These are phyloP conservation scores for Penicillium crystallinum DNA, from an alignment of 495 filamentous ascomycete species.

Conservation along the genomic window DNA sequence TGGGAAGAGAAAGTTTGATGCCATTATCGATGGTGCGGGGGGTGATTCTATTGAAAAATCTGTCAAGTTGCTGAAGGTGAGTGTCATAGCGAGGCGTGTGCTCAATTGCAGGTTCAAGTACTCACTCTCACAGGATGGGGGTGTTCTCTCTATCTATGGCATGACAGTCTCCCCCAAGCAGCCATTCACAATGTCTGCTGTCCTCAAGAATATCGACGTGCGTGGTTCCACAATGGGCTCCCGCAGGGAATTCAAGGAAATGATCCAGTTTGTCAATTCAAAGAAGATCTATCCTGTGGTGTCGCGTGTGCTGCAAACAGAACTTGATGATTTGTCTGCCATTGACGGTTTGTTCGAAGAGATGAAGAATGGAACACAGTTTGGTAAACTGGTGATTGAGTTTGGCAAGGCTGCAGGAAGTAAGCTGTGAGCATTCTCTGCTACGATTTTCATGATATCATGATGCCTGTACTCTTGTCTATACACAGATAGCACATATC, in stretches of 20 bases:
- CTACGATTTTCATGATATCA: background rate
- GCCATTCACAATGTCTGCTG: constrained; percentile 63
- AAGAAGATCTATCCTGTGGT: constrained; percentile 63
- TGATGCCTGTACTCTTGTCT: background rate
- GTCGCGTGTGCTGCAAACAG: constrained; percentile 50
- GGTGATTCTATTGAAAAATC: constrained; percentile 62
- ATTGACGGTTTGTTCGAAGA: constrained; percentile 69
- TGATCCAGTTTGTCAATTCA: constrained; percentile 65
- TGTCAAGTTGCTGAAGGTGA: constrained; percentile 52
- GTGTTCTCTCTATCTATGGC: constrained; percentile 65
- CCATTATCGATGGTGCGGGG: constrained; percentile 71
- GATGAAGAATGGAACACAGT: constrained; percentile 69
- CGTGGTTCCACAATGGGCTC: constrained; percentile 72
- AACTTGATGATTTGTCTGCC: constrained; percentile 58
- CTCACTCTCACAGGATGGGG: constrained; percentile 44
- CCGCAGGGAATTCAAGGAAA: constrained; percentile 66
- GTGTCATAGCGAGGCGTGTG: constrained; percentile 3
- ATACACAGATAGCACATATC: background rate
- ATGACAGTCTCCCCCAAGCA: constrained; percentile 74
- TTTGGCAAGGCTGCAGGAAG: constrained; percentile 38
- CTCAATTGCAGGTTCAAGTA: background rate
- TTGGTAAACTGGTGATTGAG: constrained; percentile 71
- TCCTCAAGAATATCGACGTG: constrained; percentile 72
- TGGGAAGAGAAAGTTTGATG: constrained; percentile 57
- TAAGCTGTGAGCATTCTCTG: constrained; percentile 34